Base-by-base conservation (phyloP, 176 grass and related monocot species). In the Microstegium vimineum region DNA sequence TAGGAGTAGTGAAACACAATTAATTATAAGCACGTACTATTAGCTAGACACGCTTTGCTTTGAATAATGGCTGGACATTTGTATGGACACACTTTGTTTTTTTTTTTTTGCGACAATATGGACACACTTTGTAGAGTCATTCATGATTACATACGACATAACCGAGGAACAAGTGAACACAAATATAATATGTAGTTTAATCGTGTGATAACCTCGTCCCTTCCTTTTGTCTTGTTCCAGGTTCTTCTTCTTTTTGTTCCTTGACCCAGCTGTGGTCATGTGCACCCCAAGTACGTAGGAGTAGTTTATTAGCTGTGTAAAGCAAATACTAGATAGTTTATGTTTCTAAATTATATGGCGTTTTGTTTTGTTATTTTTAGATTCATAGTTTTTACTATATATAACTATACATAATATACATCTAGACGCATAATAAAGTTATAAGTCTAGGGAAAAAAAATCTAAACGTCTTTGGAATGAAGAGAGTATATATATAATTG, bases 11-110 rank as follows among this genome's bases (percentile, higher is more conserved):
- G 52, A 63, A 49, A 63, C 56, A 65, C 66, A n/a, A n/a, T n/a
- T n/a, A n/a, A n/a, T n/a, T n/a, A n/a, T n/a, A 78, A 22, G 73
- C 65, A 42, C 79, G 65, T 0, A 54, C n/a, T n/a, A n/a, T n/a
- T n/a, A n/a, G n/a, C 49, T 14, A 78, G 65, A 71, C 54, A 63
- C 57, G 56, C 65, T n/a, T 83, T 56, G 42, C 23, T 73, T 66
- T 73, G 15, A 59, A 79, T 66, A 85, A 85, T 77, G n/a, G 42
- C 78, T 63, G 25, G 25, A 41, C 66, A 38, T 71, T 89, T 89
- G n/a, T n/a, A n/a, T n/a, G n/a, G n/a, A n/a, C n/a, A n/a, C n/a
- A n/a, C n/a, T n/a, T n/a, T n/a, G 54, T 32, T n/a, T n/a, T n/a
- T n/a, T n/a, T n/a, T n/a, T n/a, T n/a, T n/a, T n/a, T n/a, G n/a